Evolutionary conservation across 805 yeast genomes (phyloP).

Genomic region (Metschnikowia kofuensis): DNA sequence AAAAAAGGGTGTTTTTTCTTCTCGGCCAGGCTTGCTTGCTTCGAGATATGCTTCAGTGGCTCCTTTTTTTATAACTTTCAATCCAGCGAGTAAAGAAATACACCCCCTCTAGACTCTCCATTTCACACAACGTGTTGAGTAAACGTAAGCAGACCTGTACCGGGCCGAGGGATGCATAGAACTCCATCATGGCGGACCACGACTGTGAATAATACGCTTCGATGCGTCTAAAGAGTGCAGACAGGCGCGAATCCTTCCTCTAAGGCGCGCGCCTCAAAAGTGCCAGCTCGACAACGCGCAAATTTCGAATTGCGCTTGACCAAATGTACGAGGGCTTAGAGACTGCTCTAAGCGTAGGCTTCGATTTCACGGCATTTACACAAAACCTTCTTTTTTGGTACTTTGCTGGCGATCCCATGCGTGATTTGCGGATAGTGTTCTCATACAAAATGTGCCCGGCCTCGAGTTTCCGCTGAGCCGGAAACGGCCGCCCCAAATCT

Average conservation of each 20-base stretch:
- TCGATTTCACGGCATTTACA: no score
- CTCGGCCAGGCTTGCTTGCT: no score
- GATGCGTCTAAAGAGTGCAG: background rate
- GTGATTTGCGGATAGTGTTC: conserved; percentile 1
- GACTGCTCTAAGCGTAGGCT: no score
- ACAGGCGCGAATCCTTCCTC: background rate
- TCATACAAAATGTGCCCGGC: conserved; percentile 1
- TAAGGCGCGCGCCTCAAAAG: background rate
- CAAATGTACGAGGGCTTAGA: background rate
- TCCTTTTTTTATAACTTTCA: no score
- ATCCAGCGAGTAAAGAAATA: no score
- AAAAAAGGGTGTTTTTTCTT: no score
- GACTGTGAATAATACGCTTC: background rate
- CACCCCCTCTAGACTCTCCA: background rate
- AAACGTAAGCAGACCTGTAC: background rate
- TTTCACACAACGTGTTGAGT: background rate
- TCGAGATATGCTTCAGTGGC: no score
- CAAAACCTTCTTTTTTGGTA: background rate
- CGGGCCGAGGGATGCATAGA: conserved; percentile 2
- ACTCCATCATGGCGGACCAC: background rate
- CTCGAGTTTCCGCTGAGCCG: conserved; percentile 3
- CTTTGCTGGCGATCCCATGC: background rate
- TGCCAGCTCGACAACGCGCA: background rate
- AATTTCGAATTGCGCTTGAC: background rate
- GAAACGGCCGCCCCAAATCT: conserved; percentile 7